A percentile compares a stretch with the other conserved stretches of the same genome.
These are phyloP conservation scores for Candida palmyrensis DNA, from an alignment of 805 yeast species.

Conservation along the genomic window DNA sequence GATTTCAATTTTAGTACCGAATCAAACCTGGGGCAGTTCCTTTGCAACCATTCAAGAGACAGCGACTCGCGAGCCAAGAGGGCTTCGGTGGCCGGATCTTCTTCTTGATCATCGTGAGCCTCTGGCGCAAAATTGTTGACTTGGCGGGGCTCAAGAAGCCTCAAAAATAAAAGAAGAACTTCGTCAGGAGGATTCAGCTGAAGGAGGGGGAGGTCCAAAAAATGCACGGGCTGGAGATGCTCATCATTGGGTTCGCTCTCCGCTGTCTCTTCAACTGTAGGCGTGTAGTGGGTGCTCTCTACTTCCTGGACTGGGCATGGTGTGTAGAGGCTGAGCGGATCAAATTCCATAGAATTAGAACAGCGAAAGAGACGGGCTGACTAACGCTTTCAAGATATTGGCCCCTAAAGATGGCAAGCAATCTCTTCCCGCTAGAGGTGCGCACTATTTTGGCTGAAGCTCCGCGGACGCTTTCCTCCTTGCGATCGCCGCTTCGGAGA, in stretches of 20 bases:
- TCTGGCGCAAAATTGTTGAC: slow-evolving; percentile 46
- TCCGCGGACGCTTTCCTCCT: too few relatives aligned
- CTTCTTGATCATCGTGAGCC: slow-evolving; percentile 2
- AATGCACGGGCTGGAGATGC: slow-evolving; percentile 37
- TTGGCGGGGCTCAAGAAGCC: slow-evolving; percentile 44
- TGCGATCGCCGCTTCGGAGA: too few relatives aligned
- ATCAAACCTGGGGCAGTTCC: slow-evolving; percentile 28
- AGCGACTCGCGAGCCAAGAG: slow-evolving; percentile 11
- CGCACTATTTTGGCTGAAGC: too few relatives aligned
- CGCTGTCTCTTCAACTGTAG: slow-evolving; percentile 4
- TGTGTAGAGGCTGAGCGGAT: slow-evolving; percentile 37
- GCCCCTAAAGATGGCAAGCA: too few relatives aligned
- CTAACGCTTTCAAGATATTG: too few relatives aligned
- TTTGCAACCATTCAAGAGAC: slow-evolving; percentile 43
- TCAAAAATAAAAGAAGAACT: slow-evolving; percentile 41
- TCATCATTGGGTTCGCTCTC: slow-evolving; percentile 12
- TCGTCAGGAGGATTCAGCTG: slow-evolving; percentile 40
- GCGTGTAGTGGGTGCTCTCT: not conserved
- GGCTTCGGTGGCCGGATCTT: not conserved
- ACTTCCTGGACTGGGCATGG: slow-evolving; percentile 11
- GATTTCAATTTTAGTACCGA: slow-evolving; percentile 14
- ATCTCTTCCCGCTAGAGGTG: too few relatives aligned
- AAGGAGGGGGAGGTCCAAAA: slow-evolving; percentile 57
- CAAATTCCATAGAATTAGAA: slow-evolving; percentile 29
- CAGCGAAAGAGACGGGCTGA: too few relatives aligned